Percentiles rank a stretch among this genome's conserved stretches.
Evolutionary conservation across 495 filamentous ascomycete genomes (phyloP).

Genomic region (Podospora appendiculata): DNA sequence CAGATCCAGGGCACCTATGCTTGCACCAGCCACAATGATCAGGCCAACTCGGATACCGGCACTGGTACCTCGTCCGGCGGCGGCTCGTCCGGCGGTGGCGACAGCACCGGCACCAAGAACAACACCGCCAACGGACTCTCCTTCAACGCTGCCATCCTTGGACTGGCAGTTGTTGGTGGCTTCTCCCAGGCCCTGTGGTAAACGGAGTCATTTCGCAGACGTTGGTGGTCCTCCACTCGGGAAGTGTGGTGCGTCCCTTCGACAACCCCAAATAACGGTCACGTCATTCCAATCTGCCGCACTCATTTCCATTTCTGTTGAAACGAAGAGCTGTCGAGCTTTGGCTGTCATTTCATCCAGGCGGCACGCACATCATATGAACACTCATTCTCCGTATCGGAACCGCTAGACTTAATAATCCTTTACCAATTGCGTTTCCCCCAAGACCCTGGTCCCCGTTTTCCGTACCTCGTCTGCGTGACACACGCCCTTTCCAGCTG

Average conservation of each 20-base stretch:
- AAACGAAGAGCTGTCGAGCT: constrained; percentile 10
- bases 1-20: constrained; percentile 53
- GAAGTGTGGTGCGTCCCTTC: background rate
- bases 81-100: constrained; percentile 8
- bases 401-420: constrained; percentile 30
- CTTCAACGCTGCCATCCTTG: constrained; percentile 31
- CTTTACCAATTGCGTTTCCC: constrained; percentile 11
- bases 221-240: constrained; percentile 1
- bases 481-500: background rate
- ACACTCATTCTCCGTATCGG: constrained; percentile 17
- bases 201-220: constrained; percentile 5
- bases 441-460: background rate
- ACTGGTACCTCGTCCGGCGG: constrained; percentile 14
- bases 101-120: constrained; percentile 13
- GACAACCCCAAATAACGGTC: background rate
- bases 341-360: constrained; percentile 8
- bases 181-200: constrained; percentile 22
- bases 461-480: background rate
- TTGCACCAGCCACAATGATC: constrained; percentile 43
- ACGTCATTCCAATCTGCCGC: background rate
- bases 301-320: constrained; percentile 13
- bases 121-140: constrained; percentile 23
- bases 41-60: constrained; percentile 35
- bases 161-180: constrained; percentile 30
- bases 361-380: constrained; percentile 9